Conservation (phyloP, 2,329 filamentous ascomycete species). For the Trichophyton rubrum region DNA sequence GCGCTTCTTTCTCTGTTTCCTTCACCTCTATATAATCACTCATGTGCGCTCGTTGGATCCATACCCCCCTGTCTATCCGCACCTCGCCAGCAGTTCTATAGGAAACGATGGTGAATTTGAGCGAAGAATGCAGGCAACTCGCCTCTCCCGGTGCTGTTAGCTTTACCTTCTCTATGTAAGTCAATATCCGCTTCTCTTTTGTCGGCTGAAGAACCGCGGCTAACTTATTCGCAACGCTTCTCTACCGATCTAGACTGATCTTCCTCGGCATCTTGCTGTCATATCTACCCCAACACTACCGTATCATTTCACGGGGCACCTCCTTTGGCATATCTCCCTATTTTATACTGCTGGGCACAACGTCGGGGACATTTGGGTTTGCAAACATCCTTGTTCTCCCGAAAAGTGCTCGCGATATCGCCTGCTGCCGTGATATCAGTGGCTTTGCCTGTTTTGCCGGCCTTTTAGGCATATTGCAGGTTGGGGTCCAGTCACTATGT, state of each 20-base stretch:
- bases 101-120: background rate
- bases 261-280: conserved; percentile 80
- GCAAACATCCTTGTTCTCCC: conserved; percentile 84
- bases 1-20: background rate
- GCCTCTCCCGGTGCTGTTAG: conserved; percentile 41
- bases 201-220: background rate
- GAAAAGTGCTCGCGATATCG: conserved; percentile 68
- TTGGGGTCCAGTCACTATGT: conserved; percentile 83
- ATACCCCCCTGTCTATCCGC: background rate
- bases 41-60: background rate
- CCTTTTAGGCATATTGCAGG: conserved; percentile 76
- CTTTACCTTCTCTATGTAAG: conserved; percentile 43
- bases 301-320: conserved; percentile 72
- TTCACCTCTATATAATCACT: background rate
- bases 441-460: conserved; percentile 74
- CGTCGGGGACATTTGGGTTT: conserved; percentile 76
- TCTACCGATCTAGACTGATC: conserved; percentile 46
- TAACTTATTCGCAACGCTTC: conserved; percentile 12
- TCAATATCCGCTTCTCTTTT: background rate
- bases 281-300: conserved; percentile 87
- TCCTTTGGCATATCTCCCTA: conserved; percentile 93
- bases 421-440: conserved; percentile 72
- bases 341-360: conserved; percentile 87
- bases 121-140: conserved; percentile 38
- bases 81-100: background rate